Evolutionary conservation across 148 eudicot genomes (phyloP), one percentile per base, ranked within the genome.

Genomic region (Chenopodium suecicum): DNA sequence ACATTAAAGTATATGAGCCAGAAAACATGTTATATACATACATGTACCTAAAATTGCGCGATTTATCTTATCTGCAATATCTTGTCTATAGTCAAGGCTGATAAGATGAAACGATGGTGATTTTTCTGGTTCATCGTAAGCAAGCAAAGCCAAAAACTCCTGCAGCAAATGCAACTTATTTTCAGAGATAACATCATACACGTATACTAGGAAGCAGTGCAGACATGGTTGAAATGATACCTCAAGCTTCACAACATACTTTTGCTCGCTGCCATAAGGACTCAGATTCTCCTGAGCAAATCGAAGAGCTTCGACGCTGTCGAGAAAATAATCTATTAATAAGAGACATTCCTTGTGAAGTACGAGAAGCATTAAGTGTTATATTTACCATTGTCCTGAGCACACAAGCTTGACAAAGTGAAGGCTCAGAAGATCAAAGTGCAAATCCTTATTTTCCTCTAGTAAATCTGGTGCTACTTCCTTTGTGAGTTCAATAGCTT

Each of bases 41-140:
- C 25, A 83, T 85, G 63, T 70, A 95, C 99, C 99, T 82, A 94
- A 89, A 77, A 92, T 89, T 71, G 95, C 95, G 83, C 90, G 88
- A 65, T 96, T 96, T 85, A 96, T 86, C 83, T 85, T 84, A 75
- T 96, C 99, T 9, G 93, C 93, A 47, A 92, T 86, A 76, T 88
- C 87, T 79, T 91, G 98, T 81, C 93, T 86, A 77, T 90, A 87
- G 17, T 91, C 98, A 34, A 75, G 67, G 86, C 90, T 88, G 47
- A 94, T 85, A 12, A 96, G 89, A 88, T 91, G 93, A 83, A 92
- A 96, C 93, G 90, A 90, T 16, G 99, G 99, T 44, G 97, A 92
- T 70, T 88, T 96, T 86, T 94, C 97, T 79, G 99, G 99, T 80
- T 96, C 98, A 75, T 86, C 91, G 75, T 94, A 96, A 79, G 99